Conservation (phyloP, 1,139 yeast species). For the Lodderomyces pseudojiufengensis region DNA sequence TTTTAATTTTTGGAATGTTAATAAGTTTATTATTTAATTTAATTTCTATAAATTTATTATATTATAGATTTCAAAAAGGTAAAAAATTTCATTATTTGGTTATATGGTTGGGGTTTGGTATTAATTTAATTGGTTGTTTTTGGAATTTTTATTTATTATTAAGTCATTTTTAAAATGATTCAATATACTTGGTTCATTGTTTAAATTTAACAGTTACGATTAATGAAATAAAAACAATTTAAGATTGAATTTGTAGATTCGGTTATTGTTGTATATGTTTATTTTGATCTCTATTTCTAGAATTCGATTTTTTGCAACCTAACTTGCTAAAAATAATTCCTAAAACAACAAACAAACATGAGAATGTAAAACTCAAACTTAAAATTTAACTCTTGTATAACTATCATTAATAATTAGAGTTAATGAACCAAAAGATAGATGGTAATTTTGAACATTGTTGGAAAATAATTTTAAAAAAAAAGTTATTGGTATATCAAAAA, state of each 20-base stretch:
- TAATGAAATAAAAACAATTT: not conserved
- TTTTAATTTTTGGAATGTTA: constrained; percentile 32
- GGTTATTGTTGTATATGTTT: too few relatives aligned
- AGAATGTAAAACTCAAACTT: too few relatives aligned
- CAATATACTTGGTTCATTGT: not conserved
- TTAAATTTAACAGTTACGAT: too few relatives aligned
- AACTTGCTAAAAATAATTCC: too few relatives aligned
- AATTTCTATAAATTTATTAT: constrained; percentile 29
- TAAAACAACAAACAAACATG: too few relatives aligned
- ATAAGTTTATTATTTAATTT: constrained; percentile 33
- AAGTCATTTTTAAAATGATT: constrained; percentile 3
- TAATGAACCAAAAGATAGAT: too few relatives aligned
- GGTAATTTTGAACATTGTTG: too few relatives aligned
- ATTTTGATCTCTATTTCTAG: too few relatives aligned
- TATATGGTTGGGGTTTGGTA: constrained; percentile 28
- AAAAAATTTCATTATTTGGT: constrained; percentile 27
- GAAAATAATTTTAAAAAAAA: too few relatives aligned
- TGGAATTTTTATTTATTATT: constrained; percentile 16
- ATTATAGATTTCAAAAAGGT: constrained; percentile 25
- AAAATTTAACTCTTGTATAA: too few relatives aligned
- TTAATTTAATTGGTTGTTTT: constrained; percentile 26
- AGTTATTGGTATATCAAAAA: constrained; percentile 24
- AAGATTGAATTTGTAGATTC: not conserved
- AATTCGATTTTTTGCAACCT: too few relatives aligned
- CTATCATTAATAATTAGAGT: too few relatives aligned